These are phyloP conservation scores for Davidsoniella australis DNA, from an alignment of 2,329 filamentous ascomycete species.

Conservation along the genomic window DNA sequence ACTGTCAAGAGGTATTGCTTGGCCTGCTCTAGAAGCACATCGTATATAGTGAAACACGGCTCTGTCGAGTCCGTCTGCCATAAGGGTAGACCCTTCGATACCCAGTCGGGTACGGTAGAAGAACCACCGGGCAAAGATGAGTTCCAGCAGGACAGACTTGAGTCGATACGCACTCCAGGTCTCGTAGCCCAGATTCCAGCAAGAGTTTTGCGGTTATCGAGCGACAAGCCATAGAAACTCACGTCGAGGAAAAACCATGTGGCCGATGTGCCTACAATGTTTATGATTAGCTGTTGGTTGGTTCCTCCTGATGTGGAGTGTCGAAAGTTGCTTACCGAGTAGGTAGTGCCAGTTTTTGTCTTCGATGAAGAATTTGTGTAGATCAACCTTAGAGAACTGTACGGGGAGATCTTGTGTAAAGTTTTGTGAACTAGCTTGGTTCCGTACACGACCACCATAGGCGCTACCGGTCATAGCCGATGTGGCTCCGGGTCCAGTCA, in stretches of 20 bases:
- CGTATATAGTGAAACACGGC: conserved; percentile 35
- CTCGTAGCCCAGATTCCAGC: conserved; percentile 27
- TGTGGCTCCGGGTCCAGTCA: no score
- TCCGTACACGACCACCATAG: background rate
- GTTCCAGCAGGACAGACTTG: conserved; percentile 29
- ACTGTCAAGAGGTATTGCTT: conserved; percentile 36
- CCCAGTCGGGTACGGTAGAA: conserved; percentile 28
- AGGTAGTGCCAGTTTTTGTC: conserved; percentile 31
- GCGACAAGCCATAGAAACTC: conserved; percentile 38
- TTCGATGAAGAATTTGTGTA: conserved; percentile 33
- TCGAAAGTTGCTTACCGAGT: conserved; percentile 17
- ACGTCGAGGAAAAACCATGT: conserved; percentile 39
- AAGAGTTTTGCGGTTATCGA: conserved; percentile 28
- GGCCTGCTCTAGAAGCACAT: conserved; percentile 32
- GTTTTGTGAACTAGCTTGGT: conserved; percentile 3
- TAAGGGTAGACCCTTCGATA: conserved; percentile 22
- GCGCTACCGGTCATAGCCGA: no score
- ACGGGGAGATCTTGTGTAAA: conserved; percentile 22
- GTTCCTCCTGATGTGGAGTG: no score
- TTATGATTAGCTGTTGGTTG: conserved; percentile 3
- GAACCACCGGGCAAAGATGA: conserved; percentile 26
- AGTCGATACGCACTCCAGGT: conserved; percentile 19
- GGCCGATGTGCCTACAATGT: conserved; percentile 22
- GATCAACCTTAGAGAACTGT: conserved; percentile 31
- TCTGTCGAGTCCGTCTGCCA: conserved; percentile 33